phyloP scores from a whole-genome alignment of 108 stramenopile species.

The Fistulifera pelliculosa region DNA sequence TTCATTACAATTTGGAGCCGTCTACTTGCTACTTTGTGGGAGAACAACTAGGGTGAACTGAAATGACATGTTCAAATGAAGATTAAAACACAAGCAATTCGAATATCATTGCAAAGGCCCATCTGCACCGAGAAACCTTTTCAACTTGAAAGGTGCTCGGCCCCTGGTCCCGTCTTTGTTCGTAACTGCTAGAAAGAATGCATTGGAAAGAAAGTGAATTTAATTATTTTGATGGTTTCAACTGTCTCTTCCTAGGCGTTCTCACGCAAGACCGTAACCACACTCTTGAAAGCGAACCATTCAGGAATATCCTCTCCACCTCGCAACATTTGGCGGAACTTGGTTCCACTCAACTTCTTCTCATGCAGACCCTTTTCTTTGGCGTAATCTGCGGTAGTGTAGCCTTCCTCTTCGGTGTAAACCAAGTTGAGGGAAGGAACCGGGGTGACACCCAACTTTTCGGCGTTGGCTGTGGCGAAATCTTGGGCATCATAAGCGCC shows the following conservation, averaged over 20 bases:
- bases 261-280: constrained; percentile 90
- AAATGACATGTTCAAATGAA: too few relatives aligned
- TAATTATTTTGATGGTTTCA: not conserved
- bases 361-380: constrained; percentile 77
- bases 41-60: too few relatives aligned
- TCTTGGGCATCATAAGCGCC: constrained; percentile 99
- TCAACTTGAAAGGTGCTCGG: too few relatives aligned
- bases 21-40: too few relatives aligned
- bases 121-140: too few relatives aligned
- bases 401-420: constrained; percentile 96
- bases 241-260: constrained; percentile 32
- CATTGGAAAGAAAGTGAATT: constrained; percentile 1
- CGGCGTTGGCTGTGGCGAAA: constrained; percentile 75
- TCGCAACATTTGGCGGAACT: constrained; percentile 98
- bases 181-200: too few relatives aligned
- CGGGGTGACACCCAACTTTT: constrained; percentile 87
- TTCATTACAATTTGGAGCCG: too few relatives aligned
- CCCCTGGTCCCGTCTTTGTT: too few relatives aligned
- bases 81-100: too few relatives aligned
- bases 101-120: too few relatives aligned
- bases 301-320: constrained; percentile 98
- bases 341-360: constrained; percentile 95
- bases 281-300: constrained; percentile 99
- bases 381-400: constrained; percentile 95
- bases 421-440: constrained; percentile 95